phyloP scores from a whole-genome alignment of 2,329 filamentous ascomycete species.

The Pseudocercospora pini-densiflorae region DNA sequence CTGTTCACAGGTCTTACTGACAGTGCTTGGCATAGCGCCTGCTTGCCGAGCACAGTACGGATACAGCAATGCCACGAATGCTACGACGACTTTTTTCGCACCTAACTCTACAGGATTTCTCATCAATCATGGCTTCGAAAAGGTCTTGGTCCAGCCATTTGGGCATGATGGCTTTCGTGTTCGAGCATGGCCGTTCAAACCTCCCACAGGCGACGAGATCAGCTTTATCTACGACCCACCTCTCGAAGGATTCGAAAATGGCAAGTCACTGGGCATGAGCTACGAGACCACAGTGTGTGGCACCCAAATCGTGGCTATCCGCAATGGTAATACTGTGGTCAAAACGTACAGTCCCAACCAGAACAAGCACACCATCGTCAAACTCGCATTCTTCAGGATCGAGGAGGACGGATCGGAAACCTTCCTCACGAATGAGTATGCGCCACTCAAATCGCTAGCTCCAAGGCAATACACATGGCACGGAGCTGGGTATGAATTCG shows the following conservation, averaged over 20 bases:
- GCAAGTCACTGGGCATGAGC: conserved; percentile 38
- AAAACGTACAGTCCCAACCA: conserved; percentile 38
- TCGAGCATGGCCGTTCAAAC: conserved; percentile 45
- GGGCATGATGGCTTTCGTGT: conserved; percentile 48
- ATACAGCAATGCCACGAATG: background rate
- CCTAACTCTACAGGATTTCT: conserved; percentile 38
- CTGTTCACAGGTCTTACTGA: background rate
- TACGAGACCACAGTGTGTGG: conserved; percentile 42
- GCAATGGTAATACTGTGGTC: conserved; percentile 45
- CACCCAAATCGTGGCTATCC: conserved; percentile 36
- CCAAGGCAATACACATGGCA: conserved; percentile 44
- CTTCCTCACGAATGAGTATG: conserved; percentile 44
- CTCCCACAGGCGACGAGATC: conserved; percentile 43
- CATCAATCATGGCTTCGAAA: conserved; percentile 47
- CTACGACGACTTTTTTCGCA: conserved; percentile 18
- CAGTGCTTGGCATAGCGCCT: background rate
- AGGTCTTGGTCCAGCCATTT: conserved; percentile 45
- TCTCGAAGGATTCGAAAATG: conserved; percentile 44
- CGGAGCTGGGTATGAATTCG: conserved; percentile 43
- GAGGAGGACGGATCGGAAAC: conserved; percentile 42
- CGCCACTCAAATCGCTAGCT: conserved; percentile 42
- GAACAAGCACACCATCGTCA: conserved; percentile 41
- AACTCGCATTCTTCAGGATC: conserved; percentile 43
- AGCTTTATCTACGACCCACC: conserved; percentile 47
- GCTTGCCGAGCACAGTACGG: background rate